Base-by-base conservation (phyloP, 148 eudicot genomes). In the Rhododendron vialii region DNA sequence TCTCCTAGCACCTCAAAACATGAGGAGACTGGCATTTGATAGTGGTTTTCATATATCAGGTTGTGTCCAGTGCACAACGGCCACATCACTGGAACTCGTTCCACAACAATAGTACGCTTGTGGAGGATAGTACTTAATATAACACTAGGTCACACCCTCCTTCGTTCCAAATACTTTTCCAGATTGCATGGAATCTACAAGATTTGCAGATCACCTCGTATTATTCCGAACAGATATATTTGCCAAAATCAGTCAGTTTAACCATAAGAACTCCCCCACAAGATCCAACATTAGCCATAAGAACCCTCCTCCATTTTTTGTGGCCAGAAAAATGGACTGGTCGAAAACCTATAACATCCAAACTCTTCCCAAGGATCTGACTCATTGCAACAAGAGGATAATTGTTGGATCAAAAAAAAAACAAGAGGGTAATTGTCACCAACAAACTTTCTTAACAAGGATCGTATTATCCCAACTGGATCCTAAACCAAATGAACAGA, bases 401-500 rank as follows among this genome's bases (percentile, higher is more conserved):
- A 12, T 33, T 47, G 69, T 41, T n/a, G n/a, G n/a, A n/a, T n/a
- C n/a, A n/a, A n/a, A n/a, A n/a, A n/a, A n/a, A n/a, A n/a, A 36
- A 41, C 55, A 82, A 67, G 67, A 45, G 59, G 20, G 14, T 67
- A 15, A 12, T 33, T 47, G 69, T 41, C 18, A 50, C 45, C 84
- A 81, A 30, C 38, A 47, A 30, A 69, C 22, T 26, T 28, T 18
- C 9, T 22, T 0, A 26, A 45, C 41, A 45, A 69, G 14, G 53
- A 48, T 61, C 1, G 9, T 43, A 18, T 43, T n/a, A 83, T 83
- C 30, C 26, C 55, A 47, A 67, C 4, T 18, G 17, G 83, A 36
- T 86, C 55, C 38, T 51, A 81, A 82, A 47, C 76, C 88, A 82
- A 11, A 85, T 12, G 71, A 53, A 81, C 35, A 80, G 84, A 55